These are phyloP conservation scores for Tremellales sp. DNA, from an alignment of 1,284 basidiomycete species.

Conservation along the genomic window DNA sequence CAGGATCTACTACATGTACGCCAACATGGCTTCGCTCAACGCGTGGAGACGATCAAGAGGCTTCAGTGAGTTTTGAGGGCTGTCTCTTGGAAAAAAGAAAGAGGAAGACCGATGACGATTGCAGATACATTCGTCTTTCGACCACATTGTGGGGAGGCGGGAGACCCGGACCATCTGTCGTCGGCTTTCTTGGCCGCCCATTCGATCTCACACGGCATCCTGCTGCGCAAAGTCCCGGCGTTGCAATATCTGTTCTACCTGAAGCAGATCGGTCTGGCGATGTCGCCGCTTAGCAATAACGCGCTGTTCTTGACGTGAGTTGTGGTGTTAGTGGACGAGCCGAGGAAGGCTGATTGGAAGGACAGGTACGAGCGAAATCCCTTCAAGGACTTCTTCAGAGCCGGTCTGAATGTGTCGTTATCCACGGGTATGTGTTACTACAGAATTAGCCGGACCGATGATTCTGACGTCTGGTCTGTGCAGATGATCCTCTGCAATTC, in stretches of 20 bases:
- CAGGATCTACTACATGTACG: conserved; percentile 97
- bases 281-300: conserved; percentile 98
- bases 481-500: conserved; percentile 62
- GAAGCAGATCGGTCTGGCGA: conserved; percentile 94
- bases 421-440: conserved; percentile 73
- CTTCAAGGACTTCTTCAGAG: conserved; percentile 93
- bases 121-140: conserved; percentile 95
- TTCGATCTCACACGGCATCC: conserved; percentile 97
- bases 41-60: conserved; percentile 82
- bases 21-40: conserved; percentile 92
- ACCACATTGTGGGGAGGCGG: conserved; percentile 96
- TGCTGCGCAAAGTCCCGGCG: conserved; percentile 94
- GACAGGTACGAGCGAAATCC: conserved; percentile 89
- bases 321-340: neutral
- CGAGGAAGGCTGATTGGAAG: neutral
- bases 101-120: neutral
- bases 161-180: conserved; percentile 95
- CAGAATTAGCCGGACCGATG: neutral
- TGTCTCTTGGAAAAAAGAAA: neutral
- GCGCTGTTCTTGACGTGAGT: conserved; percentile 74
- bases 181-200: conserved; percentile 94
- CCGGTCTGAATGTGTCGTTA: conserved; percentile 92
- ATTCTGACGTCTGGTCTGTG: no score
- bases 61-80: conserved; percentile 69
- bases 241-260: conserved; percentile 86